Evolutionary conservation across 2,329 filamentous ascomycete genomes (phyloP).

Genomic region (Fusarium coicis): DNA sequence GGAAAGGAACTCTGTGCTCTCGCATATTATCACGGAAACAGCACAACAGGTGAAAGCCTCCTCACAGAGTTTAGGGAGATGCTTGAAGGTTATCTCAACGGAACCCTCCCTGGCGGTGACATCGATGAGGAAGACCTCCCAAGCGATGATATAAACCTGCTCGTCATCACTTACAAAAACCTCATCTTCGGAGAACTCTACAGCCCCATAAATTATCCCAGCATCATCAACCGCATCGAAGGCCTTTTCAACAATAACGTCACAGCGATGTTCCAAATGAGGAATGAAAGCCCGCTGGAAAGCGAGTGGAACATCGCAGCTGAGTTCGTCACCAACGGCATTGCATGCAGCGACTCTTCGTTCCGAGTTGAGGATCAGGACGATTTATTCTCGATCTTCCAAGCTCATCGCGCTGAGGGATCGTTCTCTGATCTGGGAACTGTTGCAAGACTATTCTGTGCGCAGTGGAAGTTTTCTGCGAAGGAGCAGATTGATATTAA

Average conservation of each 20-base stretch:
- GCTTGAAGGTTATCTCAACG: background rate
- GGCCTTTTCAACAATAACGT: background rate
- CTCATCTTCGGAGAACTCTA: background rate
- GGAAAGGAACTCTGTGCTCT: constrained; percentile 1
- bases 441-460: fast-evolving
- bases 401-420: background rate
- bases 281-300: too few relatives aligned
- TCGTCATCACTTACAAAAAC: background rate
- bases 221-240: background rate
- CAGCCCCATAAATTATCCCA: background rate
- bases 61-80: background rate
- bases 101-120: background rate
- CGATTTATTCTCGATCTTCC: constrained; percentile 8
- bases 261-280: background rate
- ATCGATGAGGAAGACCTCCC: background rate
- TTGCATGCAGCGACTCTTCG: background rate
- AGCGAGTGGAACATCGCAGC: background rate
- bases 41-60: background rate
- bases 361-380: background rate
- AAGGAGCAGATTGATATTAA: background rate
- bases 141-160: background rate
- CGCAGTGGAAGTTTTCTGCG: background rate
- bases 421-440: background rate
- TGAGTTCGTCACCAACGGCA: background rate
- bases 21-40: background rate